Evolutionary conservation across 2,329 filamentous ascomycete species (phyloP).

Genomic region (Fonsecaea pugnacius): DNA sequence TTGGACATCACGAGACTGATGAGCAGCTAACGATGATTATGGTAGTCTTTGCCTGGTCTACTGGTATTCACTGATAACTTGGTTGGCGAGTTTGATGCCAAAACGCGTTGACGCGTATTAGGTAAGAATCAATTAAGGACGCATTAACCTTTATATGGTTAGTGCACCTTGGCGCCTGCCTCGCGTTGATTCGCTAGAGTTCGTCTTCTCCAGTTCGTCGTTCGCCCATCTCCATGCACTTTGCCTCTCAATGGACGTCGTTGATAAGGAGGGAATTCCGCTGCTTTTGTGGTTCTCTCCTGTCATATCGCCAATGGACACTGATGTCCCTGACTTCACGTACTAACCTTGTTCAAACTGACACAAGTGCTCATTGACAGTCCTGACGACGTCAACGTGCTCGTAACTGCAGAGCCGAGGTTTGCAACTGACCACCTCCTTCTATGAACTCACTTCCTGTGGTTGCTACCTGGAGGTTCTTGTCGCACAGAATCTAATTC

Average conservation of each 20-base stretch:
- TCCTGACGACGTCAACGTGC: neutral
- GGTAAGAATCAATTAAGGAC: neutral
- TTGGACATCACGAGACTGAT: conserved; percentile 20
- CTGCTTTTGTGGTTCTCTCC: neutral
- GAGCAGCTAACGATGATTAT: neutral
- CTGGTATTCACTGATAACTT: neutral
- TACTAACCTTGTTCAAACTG: neutral
- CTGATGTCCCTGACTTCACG: no score
- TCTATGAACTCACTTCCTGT: neutral
- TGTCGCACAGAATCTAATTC: neutral
- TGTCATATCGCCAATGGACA: neutral
- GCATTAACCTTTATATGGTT: neutral
- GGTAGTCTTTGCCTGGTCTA: neutral
- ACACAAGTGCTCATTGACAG: neutral
- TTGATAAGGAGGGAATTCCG: neutral
- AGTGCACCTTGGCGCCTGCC: neutral
- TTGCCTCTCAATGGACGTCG: neutral
- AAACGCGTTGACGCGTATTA: conserved; percentile 12
- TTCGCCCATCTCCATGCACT: neutral
- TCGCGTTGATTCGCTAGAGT: neutral
- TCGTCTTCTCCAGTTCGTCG: neutral
- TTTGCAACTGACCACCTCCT: neutral
- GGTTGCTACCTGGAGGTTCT: neutral
- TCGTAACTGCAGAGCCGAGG: neutral
- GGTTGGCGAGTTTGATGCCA: neutral